Conservation (phyloP, 1,284 basidiomycete genomes). For the Neonothopanus nambi region DNA sequence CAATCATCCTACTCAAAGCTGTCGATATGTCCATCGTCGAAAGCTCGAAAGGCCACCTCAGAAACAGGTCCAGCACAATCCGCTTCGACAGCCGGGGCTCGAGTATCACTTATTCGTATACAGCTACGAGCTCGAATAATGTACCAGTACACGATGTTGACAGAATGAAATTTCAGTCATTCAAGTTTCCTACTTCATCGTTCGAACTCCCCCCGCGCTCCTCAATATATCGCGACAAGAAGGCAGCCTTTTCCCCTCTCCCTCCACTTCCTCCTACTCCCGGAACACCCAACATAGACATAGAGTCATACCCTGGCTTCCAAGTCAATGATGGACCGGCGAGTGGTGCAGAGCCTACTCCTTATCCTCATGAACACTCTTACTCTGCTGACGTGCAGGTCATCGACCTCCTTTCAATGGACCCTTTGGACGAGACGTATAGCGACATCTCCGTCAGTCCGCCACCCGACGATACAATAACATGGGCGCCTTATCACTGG, state of each 20-base stretch:
- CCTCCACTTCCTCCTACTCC: not conserved
- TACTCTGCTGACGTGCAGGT: not conserved
- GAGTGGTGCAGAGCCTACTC: not conserved
- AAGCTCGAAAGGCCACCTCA: not conserved
- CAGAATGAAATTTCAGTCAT: constrained; percentile 1
- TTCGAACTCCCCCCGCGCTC: not conserved
- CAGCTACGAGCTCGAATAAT: not conserved
- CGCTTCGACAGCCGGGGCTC: not conserved
- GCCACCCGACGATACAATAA: not conserved
- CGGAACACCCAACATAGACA: not conserved
- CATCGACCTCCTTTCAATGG: not conserved
- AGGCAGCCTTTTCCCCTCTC: not conserved
- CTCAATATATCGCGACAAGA: not conserved
- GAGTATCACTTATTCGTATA: not conserved
- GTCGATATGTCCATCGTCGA: too few relatives aligned
- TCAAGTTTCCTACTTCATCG: not conserved
- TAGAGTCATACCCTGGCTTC: not conserved
- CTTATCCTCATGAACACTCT: not conserved
- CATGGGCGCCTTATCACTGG: not conserved
- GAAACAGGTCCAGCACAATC: not conserved
- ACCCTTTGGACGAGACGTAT: not conserved
- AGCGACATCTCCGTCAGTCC: not conserved
- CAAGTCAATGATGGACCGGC: too few relatives aligned
- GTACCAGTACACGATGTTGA: not conserved
- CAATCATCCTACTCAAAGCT: too few relatives aligned